Evolutionary conservation across 805 yeast genomes (phyloP).

Genomic region (Debaryomyces castellii): DNA sequence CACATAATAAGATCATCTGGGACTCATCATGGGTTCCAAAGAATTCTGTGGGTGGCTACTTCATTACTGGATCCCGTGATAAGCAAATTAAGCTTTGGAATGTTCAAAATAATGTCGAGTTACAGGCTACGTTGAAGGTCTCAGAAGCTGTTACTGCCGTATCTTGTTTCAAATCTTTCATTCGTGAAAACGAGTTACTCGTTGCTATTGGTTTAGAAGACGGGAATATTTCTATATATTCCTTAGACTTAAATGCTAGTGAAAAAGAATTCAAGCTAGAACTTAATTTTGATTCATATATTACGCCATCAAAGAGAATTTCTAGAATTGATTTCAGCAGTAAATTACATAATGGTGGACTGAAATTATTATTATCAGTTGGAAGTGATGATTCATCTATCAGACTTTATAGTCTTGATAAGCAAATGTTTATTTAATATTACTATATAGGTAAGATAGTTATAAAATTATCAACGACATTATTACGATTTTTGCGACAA

Average conservation of each 20-base stretch:
- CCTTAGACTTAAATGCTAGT: slow-evolving; percentile 26
- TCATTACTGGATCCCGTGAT: slow-evolving; percentile 87
- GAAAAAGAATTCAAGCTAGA: slow-evolving; percentile 24
- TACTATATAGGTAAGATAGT: too few species aligned
- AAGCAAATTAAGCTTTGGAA: slow-evolving; percentile 75
- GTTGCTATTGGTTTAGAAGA: slow-evolving; percentile 70
- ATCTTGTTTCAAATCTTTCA: slow-evolving; percentile 39
- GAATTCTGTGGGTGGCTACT: slow-evolving; percentile 31
- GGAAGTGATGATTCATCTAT: slow-evolving; percentile 69
- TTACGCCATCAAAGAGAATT: slow-evolving; percentile 63
- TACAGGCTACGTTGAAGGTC: slow-evolving; percentile 44
- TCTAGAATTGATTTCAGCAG: slow-evolving; percentile 60
- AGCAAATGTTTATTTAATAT: background rate
- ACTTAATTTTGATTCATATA: slow-evolving; percentile 29
- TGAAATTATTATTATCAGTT: slow-evolving; percentile 47
- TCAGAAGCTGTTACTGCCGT: slow-evolving; percentile 66
- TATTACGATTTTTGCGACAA: background rate
- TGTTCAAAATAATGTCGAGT: slow-evolving; percentile 35
- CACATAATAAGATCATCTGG: slow-evolving; percentile 93
- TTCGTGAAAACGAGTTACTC: slow-evolving; percentile 26
- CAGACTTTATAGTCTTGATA: slow-evolving; percentile 34
- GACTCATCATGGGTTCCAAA: slow-evolving; percentile 83
- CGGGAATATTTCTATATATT: slow-evolving; percentile 55
- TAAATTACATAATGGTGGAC: slow-evolving; percentile 13
- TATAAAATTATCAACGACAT: too few species aligned